Conservation (phyloP, 306 rosid species). For the Begonia loranthoides region DNA sequence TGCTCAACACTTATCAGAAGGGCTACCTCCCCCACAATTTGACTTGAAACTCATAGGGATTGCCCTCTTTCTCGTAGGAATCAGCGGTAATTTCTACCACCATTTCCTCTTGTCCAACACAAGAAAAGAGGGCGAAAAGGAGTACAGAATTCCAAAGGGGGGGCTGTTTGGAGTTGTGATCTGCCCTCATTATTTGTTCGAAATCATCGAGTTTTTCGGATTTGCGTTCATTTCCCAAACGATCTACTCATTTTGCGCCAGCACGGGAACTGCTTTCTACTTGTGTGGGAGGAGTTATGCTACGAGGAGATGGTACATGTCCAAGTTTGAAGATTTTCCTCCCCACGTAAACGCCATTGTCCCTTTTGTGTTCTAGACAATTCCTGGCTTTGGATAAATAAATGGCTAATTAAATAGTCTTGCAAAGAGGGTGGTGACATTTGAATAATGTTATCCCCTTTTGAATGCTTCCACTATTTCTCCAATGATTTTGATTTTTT, state of each 20-base stretch:
- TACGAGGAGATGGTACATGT: conserved; percentile 57
- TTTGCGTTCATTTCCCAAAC: conserved; percentile 58
- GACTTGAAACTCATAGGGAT: conserved; percentile 40
- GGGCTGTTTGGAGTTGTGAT: conserved; percentile 55
- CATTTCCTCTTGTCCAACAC: conserved; percentile 51
- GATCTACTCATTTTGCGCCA: conserved; percentile 23
- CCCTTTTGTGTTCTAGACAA: conserved; percentile 37
- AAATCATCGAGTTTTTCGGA: conserved; percentile 43
- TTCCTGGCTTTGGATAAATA: no score
- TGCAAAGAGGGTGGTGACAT: no score
- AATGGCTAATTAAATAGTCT: no score
- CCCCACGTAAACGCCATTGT: conserved; percentile 45
- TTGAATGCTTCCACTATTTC: no score
- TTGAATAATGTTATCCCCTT: no score
- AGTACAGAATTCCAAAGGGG: conserved; percentile 69
- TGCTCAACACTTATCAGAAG: conserved; percentile 40
- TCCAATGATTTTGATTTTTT: no score
- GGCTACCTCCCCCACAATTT: conserved; percentile 38
- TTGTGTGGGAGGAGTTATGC: conserved; percentile 63
- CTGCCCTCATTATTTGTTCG: conserved; percentile 82
- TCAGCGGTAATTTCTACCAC: conserved; percentile 72
- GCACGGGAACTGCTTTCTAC: conserved; percentile 36
- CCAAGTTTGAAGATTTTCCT: conserved; percentile 71
- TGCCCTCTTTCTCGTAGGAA: conserved; percentile 37
- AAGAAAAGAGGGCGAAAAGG: conserved; percentile 42